Percentiles rank a stretch among this genome's conserved stretches.
These are phyloP conservation scores for Rhizopogon vulgaris DNA, from an alignment of 768 basidiomycete genomes.

Conservation along the genomic window DNA sequence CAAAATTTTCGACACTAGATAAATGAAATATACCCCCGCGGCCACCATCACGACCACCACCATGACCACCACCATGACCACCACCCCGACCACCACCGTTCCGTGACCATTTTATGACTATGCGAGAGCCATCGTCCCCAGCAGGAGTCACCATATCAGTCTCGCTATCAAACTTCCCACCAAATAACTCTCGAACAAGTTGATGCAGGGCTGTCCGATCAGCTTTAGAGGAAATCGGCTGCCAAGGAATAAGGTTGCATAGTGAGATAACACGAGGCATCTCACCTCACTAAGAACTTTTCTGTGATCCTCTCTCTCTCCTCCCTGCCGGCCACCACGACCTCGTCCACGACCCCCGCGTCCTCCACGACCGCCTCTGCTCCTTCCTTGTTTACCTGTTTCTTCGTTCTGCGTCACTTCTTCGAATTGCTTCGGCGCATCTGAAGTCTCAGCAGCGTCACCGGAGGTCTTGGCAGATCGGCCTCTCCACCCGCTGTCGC, in stretches of 20 bases:
- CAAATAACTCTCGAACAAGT: slow-evolving; percentile 72
- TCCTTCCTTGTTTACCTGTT: slow-evolving; percentile 32
- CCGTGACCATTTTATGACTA: slow-evolving; percentile 74
- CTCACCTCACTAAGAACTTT: slow-evolving; percentile 75
- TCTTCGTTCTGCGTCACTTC: slow-evolving; percentile 16
- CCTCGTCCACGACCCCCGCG: slow-evolving; percentile 42
- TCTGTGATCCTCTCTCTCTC: slow-evolving; percentile 56
- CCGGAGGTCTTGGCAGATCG: slow-evolving; percentile 31
- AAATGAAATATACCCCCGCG: slow-evolving; percentile 14
- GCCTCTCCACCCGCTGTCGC: slow-evolving; percentile 71
- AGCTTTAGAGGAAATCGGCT: slow-evolving; percentile 83
- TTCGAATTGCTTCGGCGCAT: slow-evolving; percentile 3
- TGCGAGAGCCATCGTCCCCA: slow-evolving; percentile 64
- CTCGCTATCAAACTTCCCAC: slow-evolving; percentile 79
- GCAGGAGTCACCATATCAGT: slow-evolving; percentile 49
- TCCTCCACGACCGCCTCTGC: slow-evolving; percentile 28
- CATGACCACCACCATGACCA: slow-evolving; percentile 31
- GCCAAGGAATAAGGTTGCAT: slow-evolving; percentile 7
- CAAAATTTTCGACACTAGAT: not conserved
- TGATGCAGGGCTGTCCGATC: slow-evolving; percentile 80
- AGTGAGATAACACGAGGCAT: slow-evolving; percentile 24
- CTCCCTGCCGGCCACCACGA: slow-evolving; percentile 35
- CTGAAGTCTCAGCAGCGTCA: slow-evolving; percentile 16
- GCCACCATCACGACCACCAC: slow-evolving; percentile 35
- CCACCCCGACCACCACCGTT: slow-evolving; percentile 44